Evolutionary conservation across 176 grass and related monocot species (phyloP), one percentile per base, ranked within the genome.

Genomic region (Rhynchospora tenuis): DNA sequence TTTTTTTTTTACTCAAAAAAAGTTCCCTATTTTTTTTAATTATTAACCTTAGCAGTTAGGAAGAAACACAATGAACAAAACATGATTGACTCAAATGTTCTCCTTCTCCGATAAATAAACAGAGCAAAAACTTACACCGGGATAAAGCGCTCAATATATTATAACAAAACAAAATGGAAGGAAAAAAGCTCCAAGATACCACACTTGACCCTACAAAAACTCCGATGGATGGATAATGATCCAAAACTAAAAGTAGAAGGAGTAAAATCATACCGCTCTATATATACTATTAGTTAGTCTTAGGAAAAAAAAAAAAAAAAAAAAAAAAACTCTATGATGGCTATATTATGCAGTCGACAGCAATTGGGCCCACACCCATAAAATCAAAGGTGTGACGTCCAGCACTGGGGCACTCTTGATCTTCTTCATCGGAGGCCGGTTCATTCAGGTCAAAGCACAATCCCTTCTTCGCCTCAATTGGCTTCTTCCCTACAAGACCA

Each of bases 361-460:
- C 60, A 55, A 86, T 86, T 2, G 84, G 73, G 19, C 72, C 84
- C 9, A 79, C 33, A 26, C 77, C 84, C 72, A 86, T 86, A 45
- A 86, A 86, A 54, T 86, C 75, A 29, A 81, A 71, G 45, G 63
- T 57, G 29, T 26, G n/a, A n/a, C n/a, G 75, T 31, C 42, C 74
- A n/a, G 64, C 46, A 64, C 26, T 73, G 47, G 52, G 22, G 15
- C 64, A 44, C 48, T 44, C 66, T 50, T n/a, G 61, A 48, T 81
- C 76, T 58, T 64, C 74, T 55, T 58, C 74, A 2, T 81, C 61
- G 2, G 59, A 45, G 26, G 27, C 73, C 60, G 47, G 73, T 59
- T 66, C 7, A 7, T 78, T 65, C 46, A 86, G 29, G 28, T 86
- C 48, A 16, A 86, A 59, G 44, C 61, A 38, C 26, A 57, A 44